These are phyloP conservation scores for Pythium monospermum DNA, from an alignment of 352 stramenopile species.

Conservation along the genomic window DNA sequence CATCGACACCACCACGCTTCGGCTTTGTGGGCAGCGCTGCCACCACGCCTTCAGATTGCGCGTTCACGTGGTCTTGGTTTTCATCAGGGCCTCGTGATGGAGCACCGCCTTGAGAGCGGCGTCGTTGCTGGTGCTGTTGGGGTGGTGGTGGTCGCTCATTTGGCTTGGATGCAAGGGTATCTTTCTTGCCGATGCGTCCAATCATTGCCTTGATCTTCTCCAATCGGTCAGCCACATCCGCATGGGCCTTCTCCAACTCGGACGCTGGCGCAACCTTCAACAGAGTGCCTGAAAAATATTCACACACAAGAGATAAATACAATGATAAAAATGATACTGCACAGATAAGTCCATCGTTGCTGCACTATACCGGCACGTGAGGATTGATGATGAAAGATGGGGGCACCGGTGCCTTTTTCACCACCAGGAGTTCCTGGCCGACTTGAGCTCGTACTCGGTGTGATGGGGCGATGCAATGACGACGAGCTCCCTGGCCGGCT, in stretches of 20 bases:
- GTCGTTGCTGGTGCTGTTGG: not conserved
- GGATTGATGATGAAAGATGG: slow-evolving; percentile 48
- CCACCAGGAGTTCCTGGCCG: slow-evolving; percentile 32
- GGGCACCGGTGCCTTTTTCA: slow-evolving; percentile 20
- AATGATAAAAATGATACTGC: no score
- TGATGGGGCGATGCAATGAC: slow-evolving; percentile 22
- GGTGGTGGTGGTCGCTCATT: not conserved
- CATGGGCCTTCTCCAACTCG: slow-evolving; percentile 47
- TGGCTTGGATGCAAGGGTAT: not conserved
- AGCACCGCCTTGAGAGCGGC: not conserved
- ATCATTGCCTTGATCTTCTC: slow-evolving; percentile 59
- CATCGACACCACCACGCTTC: slow-evolving; percentile 24
- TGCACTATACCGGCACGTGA: slow-evolving; percentile 30
- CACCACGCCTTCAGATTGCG: not conserved
- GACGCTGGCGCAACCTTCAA: slow-evolving; percentile 36
- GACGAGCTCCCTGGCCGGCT: slow-evolving; percentile 32
- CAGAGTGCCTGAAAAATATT: slow-evolving; percentile 31
- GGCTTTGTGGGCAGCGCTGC: not conserved
- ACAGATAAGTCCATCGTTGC: no score
- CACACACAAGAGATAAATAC: no score
- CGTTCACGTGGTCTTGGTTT: slow-evolving; percentile 2
- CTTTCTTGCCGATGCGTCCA: slow-evolving; percentile 26
- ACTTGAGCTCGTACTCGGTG: slow-evolving; percentile 18
- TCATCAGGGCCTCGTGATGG: not conserved
- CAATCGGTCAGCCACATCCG: slow-evolving; percentile 43